Evolutionary conservation across 495 filamentous ascomycete genomes (phyloP).

Genomic region (Neurospora intermedia): DNA sequence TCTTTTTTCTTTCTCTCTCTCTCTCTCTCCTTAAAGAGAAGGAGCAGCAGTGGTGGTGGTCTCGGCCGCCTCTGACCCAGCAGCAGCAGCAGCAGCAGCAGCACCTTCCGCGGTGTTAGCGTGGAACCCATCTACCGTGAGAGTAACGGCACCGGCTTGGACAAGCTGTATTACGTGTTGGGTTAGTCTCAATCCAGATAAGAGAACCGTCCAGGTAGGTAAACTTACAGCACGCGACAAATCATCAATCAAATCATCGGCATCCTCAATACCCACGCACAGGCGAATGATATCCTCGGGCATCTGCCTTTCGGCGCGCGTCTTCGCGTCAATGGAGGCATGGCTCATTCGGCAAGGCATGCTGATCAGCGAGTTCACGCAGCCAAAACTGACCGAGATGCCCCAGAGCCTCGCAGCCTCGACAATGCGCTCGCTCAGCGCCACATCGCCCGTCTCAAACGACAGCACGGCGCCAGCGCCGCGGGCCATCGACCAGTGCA

Average conservation of each 20-base stretch:
- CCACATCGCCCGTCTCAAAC: slow-evolving; percentile 84
- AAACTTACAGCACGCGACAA: slow-evolving; percentile 73
- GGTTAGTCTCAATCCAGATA: neutral
- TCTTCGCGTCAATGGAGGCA: slow-evolving; percentile 94
- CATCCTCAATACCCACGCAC: slow-evolving; percentile 95
- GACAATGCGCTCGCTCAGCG: slow-evolving; percentile 80
- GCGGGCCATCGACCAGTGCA: slow-evolving; percentile 89
- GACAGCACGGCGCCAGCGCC: slow-evolving; percentile 89
- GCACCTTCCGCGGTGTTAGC: slow-evolving; percentile 29
- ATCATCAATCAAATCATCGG: slow-evolving; percentile 87
- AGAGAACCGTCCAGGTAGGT: too few relatives aligned
- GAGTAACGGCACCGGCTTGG: slow-evolving; percentile 82
- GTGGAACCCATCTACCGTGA: slow-evolving; percentile 68
- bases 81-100: neutral
- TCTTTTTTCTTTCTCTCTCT: neutral
- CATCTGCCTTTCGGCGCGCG: slow-evolving; percentile 75
- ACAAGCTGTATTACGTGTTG: slow-evolving; percentile 53
- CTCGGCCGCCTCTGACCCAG: neutral
- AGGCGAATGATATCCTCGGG: slow-evolving; percentile 93
- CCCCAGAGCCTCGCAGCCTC: slow-evolving; percentile 86
- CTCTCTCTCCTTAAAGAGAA: neutral
- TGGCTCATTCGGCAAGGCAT: slow-evolving; percentile 99
- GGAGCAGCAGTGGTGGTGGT: neutral
- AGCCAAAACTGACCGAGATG: slow-evolving; percentile 93
- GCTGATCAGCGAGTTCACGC: slow-evolving; percentile 95